These are phyloP conservation scores for Ophiostoma pallidulum DNA, from an alignment of 2,329 filamentous ascomycete genomes.

Conservation along the genomic window DNA sequence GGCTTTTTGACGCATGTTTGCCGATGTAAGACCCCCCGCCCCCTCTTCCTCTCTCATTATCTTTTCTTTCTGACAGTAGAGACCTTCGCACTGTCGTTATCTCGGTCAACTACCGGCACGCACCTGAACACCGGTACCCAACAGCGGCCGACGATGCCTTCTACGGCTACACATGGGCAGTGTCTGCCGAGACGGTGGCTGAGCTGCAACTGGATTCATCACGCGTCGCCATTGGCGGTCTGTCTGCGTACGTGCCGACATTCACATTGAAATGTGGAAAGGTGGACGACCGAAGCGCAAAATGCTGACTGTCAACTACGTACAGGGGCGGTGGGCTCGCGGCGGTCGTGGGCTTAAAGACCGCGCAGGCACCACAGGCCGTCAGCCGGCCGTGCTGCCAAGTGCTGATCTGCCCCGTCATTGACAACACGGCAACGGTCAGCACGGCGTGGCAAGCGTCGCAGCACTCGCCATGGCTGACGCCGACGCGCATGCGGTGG, in stretches of 20 bases:
- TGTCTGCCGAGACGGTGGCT: neutral
- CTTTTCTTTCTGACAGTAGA: neutral
- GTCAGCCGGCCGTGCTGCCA: conserved; percentile 27
- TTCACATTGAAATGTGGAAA: no score
- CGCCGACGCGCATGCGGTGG: conserved; percentile 48
- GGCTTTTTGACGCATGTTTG: conserved; percentile 46
- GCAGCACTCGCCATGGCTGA: conserved; percentile 33
- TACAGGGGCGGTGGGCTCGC: conserved; percentile 11
- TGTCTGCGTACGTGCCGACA: no score
- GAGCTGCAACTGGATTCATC: conserved; percentile 29
- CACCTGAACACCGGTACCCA: conserved; percentile 47
- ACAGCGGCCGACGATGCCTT: conserved; percentile 48
- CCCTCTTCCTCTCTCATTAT: neutral
- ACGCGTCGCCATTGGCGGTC: conserved; percentile 20
- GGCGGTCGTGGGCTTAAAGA: conserved; percentile 1
- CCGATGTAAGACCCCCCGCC: neutral
- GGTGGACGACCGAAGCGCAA: no score
- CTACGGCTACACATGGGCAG: conserved; percentile 28
- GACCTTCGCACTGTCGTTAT: conserved; percentile 6
- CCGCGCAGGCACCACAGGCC: neutral
- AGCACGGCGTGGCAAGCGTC: conserved; percentile 34
- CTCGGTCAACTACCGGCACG: conserved; percentile 29
- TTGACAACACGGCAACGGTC: conserved; percentile 45
- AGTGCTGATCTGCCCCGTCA: conserved; percentile 48
- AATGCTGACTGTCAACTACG: no score